Percentiles rank a stretch among this genome's conserved stretches.
These are phyloP conservation scores for Theobroma cacao DNA, from an alignment of 345 rosid genomes.

Conservation along the genomic window DNA sequence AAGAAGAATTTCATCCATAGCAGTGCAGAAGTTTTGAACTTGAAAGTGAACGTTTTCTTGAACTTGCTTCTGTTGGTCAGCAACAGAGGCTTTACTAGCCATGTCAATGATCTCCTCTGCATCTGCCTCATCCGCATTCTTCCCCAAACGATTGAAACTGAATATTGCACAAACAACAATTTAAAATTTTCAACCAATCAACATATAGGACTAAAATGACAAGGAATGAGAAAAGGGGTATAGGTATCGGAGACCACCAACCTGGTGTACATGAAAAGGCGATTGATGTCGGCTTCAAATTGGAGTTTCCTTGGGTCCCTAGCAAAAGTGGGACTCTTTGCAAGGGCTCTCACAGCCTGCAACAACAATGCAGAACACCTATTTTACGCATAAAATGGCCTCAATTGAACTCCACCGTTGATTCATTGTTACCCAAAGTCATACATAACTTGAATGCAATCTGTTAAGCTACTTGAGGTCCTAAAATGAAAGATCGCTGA, in stretches of 20 bases:
- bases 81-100: slow-evolving; percentile 64
- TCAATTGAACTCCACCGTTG: background rate
- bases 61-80: slow-evolving; percentile 80
- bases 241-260: slow-evolving; percentile 15
- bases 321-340: slow-evolving; percentile 65
- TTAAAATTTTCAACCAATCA: background rate
- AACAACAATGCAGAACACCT: slow-evolving; percentile 10
- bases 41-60: slow-evolving; percentile 78
- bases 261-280: slow-evolving; percentile 80
- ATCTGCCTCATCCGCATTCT: slow-evolving; percentile 73
- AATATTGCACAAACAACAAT: background rate
- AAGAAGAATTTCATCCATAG: slow-evolving; percentile 70
- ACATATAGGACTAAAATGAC: background rate
- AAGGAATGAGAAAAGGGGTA: background rate
- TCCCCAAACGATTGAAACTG: slow-evolving; percentile 80
- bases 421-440: background rate
- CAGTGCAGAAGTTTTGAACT: slow-evolving; percentile 44
- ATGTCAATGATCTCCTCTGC: slow-evolving; percentile 82
- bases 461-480: background rate
- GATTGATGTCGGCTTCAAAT: slow-evolving; percentile 74
- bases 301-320: slow-evolving; percentile 72
- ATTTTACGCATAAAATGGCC: background rate
- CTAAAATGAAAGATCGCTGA: background rate
- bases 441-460: background rate
- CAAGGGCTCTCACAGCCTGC: slow-evolving; percentile 68